Evolutionary conservation across 805 yeast genomes (phyloP), one percentile per base, ranked within the genome.

Genomic region (Clavispora santaluciae): DNA sequence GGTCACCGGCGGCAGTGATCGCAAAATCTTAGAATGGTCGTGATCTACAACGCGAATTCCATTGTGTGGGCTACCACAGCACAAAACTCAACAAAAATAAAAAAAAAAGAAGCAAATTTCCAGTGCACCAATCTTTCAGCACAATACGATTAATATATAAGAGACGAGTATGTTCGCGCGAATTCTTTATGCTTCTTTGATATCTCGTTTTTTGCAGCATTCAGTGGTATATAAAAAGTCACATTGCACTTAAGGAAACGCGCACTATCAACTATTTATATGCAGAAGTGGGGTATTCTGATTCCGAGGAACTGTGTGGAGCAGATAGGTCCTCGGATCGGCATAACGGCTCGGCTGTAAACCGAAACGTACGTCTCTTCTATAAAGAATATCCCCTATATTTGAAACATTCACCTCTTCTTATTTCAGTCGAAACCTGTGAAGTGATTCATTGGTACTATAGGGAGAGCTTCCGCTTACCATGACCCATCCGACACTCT

Each of bases 1-100:
- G 5, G 59, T 79, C 11, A 66, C 78, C 4, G 66, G 79, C 39
- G 84, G 84, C 10, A 67, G 70, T 2, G 76, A 67, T 46, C 50
- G 51, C 38, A 34, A 24, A 12, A 36, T 48, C 16, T n/a, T 44
- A 3, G 8, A 29, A 15, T 46, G 50, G 50, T 26, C 35, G 5
- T 35, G 17, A 20, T 23, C 25, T 21, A 15, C 23, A 30, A 30
- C 21, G n/a, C 17, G 35, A n/a, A n/a, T n/a, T n/a, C n/a, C n/a
- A n/a, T n/a, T n/a, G n/a, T n/a, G n/a, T n/a, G n/a, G n/a, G n/a
- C n/a, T n/a, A n/a, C n/a, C n/a, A n/a, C n/a, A n/a, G n/a, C n/a
- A n/a, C n/a, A n/a, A n/a, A n/a, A n/a, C n/a, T n/a, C n/a, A n/a
- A n/a, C n/a, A n/a, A n/a, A n/a, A 9, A 11, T 9, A 28, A n/a